phyloP scores from a whole-genome alignment of 169 alveolate genomes.

The Plasmodium knowlesi region DNA sequence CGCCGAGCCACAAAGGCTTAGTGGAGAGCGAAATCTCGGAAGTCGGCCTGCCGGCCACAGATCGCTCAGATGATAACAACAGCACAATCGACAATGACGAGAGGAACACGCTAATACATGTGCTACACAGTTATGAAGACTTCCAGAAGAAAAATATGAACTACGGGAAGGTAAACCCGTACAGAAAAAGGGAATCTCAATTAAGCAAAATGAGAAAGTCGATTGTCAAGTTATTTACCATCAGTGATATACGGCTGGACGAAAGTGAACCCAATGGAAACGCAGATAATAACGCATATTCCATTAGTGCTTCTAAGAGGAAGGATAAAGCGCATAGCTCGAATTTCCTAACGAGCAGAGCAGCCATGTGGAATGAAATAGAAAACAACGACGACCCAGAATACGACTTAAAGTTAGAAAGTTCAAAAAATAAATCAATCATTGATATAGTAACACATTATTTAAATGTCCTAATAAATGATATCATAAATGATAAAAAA shows the following conservation, averaged over 20 bases:
- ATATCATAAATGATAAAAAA: constrained; percentile 62
- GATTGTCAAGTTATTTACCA: constrained; percentile 27
- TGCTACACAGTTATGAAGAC: constrained; percentile 67
- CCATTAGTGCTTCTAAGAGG: neutral
- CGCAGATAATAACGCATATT: neutral
- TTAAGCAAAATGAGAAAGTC: constrained; percentile 20
- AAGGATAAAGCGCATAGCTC: neutral
- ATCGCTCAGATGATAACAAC: constrained; percentile 15
- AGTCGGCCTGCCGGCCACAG: neutral
- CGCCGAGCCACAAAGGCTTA: neutral
- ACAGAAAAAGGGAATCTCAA: constrained; percentile 51
- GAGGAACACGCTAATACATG: constrained; percentile 45
- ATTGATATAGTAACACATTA: neutral
- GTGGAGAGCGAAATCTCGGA: constrained; percentile 19
- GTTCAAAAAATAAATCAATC: constrained; percentile 40
- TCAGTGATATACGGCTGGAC: constrained; percentile 9
- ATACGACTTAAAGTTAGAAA: constrained; percentile 60
- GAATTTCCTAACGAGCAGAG: constrained; percentile 47
- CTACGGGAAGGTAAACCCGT: constrained; percentile 56
- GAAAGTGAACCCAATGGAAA: neutral
- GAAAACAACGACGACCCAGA: constrained; percentile 65
- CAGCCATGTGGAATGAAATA: constrained; percentile 69
- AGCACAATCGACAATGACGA: constrained; percentile 29
- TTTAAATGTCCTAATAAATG: constrained; percentile 16
- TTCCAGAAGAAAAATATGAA: constrained; percentile 66